Base-by-base conservation (phyloP, 345 rosid genomes). In the Brassica nigra region DNA sequence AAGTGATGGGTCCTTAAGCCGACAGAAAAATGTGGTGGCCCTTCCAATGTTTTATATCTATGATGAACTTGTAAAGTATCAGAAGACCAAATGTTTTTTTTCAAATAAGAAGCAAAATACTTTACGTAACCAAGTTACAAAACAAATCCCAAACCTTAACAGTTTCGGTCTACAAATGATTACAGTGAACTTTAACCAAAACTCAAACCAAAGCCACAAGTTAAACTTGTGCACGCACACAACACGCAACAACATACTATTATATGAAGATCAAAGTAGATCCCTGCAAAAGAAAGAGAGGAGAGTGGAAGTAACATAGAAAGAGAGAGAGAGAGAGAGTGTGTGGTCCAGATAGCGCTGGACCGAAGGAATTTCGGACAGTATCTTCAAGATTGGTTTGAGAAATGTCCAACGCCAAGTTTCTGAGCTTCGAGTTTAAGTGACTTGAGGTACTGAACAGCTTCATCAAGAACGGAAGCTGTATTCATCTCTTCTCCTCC, bases 371-470 rank as follows among this genome's bases (percentile, higher is more conserved):
- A 44, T 65, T 29, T 28, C 15, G 63, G 4, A 0, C 2, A 65
- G 66, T 12, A 69, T 73, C 37, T 34, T 81, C 82, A 83, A 71
- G 76, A 71, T 78, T 82, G 86, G 85, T 70, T 76, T 42, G 86
- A 75, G 27, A 83, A 85, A 80, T 82, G 76, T 67, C 87, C 84
- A 34, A 85, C 88, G 55, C 91, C 95, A 39, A 84, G 90, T 86
- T 91, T 87, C 81, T 89, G 90, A 2, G 85, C 95, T 86, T 91
- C 95, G 52, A 89, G 82, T 78, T 90, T 89, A 71, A 93, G 92
- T 76, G 95, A 86, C 82, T 93, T 91, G 62, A 93, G 93, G 77
- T 93, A 90, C 72, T 75, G 85, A 74, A 93, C 95, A 68, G 97
- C 95, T 89, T 91, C 98, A 78, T 93, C 97, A 4, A 93, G 81